Conservation (phyloP, 192 early-diverging fungal genomes). For the Thamnidium elegans region DNA sequence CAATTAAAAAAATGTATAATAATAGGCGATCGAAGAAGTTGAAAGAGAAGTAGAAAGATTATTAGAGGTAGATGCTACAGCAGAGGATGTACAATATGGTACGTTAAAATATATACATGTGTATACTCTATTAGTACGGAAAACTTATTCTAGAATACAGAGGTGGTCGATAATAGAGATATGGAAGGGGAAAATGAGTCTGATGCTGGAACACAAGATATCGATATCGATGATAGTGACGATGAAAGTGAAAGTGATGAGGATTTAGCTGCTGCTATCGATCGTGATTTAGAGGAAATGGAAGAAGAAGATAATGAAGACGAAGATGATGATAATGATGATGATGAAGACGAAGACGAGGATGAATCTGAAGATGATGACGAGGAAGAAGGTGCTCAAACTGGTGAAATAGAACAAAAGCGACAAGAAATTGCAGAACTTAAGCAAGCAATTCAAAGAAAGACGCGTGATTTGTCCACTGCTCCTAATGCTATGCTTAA, state of each 20-base stretch:
- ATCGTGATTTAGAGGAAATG: constrained; percentile 44
- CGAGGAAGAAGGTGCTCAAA: constrained; percentile 35
- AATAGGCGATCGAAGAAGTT: constrained; percentile 75
- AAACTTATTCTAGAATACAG: constrained; percentile 13
- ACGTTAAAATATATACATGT: background rate
- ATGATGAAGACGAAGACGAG: constrained; percentile 50
- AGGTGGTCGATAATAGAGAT: constrained; percentile 35
- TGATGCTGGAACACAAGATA: constrained; percentile 35
- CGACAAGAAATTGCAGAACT: constrained; percentile 65
- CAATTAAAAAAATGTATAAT: background rate
- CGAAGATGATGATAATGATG: constrained; percentile 50
- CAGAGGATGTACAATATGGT: constrained; percentile 72
- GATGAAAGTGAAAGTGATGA: constrained; percentile 41
- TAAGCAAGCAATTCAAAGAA: constrained; percentile 55
- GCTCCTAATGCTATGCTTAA: constrained; percentile 72
- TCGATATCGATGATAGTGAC: constrained; percentile 45
- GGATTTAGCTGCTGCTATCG: constrained; percentile 43
- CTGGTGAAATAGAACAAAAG: constrained; percentile 44
- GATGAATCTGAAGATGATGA: constrained; percentile 52
- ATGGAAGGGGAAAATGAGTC: constrained; percentile 31
- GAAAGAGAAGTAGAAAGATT: constrained; percentile 81
- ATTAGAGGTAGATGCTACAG: constrained; percentile 66
- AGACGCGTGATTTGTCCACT: constrained; percentile 46
- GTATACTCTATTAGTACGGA: background rate
- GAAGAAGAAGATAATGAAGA: constrained; percentile 51